Evolutionary conservation across 192 early-diverging fungal genomes (phyloP), one percentile per base, ranked within the genome.

Genomic region (Gamsiella multidivaricata): DNA sequence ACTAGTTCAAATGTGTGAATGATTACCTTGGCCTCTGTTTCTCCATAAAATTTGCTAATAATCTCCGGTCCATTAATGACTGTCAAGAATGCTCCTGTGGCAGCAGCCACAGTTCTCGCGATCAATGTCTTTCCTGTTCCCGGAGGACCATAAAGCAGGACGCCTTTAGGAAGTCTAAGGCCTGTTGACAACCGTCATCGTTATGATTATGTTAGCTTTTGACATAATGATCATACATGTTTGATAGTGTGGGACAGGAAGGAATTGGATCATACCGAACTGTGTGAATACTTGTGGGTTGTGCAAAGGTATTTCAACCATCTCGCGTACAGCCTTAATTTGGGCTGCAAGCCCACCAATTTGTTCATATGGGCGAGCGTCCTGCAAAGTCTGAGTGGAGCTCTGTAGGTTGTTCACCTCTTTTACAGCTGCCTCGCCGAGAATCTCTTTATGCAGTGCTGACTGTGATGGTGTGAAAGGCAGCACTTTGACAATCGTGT

Each of bases 51-150:
- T 69, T 93, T 93, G 73, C 92, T 91, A 6, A 95, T 81, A 32
- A 98, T 87, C 63, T 98, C 97, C 0, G 97, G 91, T 0, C 96
- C 97, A 62, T 97, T 99, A 23, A 99, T 88, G 25, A 91, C 80
- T n/a, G 92, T 91, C 2, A 93, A 84, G 70, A 87, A 82, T 0
- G 91, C 89, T 1, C 84, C 82, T n/a, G 90, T 93, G 53, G 92
- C 92, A 7, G 84, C 69, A 0, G 94, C 95, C 0, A 97, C 92
- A 14, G 93, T 91, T n/a, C 94, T 85, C 0, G 96, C 96, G 45
- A 98, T 88, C 29, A 98, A 84, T 10, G 96, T 98, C 79, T 98
- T 98, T n/a, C 96, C 96, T 8, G 96, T 97, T 9, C 96, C 96
- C 28, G 96, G 94, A 36, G 94, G 95, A 0, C 96, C 96, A 79